Conservation (phyloP, 1,284 basidiomycete species). For the Leccinum fallax region DNA sequence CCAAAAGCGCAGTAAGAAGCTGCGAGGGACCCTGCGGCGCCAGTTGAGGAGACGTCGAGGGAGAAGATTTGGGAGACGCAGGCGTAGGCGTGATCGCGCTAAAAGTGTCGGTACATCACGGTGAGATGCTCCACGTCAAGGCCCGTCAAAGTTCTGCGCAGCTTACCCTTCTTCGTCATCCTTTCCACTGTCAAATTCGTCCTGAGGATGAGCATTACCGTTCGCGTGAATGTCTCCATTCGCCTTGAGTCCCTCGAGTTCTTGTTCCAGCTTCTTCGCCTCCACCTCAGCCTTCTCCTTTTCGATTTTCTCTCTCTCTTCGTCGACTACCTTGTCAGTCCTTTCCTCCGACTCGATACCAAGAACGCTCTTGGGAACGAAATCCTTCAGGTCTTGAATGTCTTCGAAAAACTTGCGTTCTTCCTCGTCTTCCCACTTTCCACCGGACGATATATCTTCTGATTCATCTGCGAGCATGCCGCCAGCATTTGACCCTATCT, state of each 20-base stretch:
- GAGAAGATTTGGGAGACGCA: conserved; percentile 64
- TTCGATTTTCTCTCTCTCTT: conserved; percentile 48
- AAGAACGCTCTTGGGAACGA: conserved; percentile 86
- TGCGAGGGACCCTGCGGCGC: conserved; percentile 90
- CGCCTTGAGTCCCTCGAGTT: conserved; percentile 56
- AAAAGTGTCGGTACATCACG: background rate
- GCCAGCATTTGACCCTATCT: conserved; percentile 61
- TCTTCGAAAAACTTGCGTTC: conserved; percentile 95
- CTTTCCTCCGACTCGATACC: conserved; percentile 71
- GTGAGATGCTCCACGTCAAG: conserved; percentile 6
- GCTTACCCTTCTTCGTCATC: conserved; percentile 56
- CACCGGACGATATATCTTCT: conserved; percentile 62
- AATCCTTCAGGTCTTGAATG: conserved; percentile 87
- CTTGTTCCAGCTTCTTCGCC: conserved; percentile 70
- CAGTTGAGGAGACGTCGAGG: conserved; percentile 65
- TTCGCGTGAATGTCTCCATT: conserved; percentile 32
- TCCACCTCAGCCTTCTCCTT: conserved; percentile 59
- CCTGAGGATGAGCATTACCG: conserved; percentile 14
- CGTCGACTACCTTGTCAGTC: conserved; percentile 43
- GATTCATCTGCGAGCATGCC: conserved; percentile 49
- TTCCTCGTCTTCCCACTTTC: conserved; percentile 99
- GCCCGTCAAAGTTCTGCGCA: conserved; percentile 15
- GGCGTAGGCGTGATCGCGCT: conserved; percentile 61
- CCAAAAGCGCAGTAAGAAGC: conserved; percentile 87
- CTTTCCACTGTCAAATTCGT: conserved; percentile 29